Base-by-base conservation (phyloP, 495 filamentous ascomycete species). In the Daldinia concentrica region DNA sequence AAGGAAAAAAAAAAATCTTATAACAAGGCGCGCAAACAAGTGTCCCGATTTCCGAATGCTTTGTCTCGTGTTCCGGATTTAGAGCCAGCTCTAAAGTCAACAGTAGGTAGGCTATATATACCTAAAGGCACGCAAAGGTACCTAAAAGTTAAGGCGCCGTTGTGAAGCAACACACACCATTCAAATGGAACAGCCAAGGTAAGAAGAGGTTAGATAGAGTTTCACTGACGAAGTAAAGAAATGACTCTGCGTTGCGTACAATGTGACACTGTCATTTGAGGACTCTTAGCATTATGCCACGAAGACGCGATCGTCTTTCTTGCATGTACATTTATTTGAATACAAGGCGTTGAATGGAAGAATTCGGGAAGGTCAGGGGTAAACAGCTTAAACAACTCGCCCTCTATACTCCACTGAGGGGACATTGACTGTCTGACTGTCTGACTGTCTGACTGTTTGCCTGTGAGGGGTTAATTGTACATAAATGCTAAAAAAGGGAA, bases 281-380 rank as follows among this genome's bases (percentile, higher is more conserved):
- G 17, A 12, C 17, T 56, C 57, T 48, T 19, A 43, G 7, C 4
- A 70, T 52, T 69, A 62, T 73, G 71, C 66, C 71, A 73, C 71
- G 66, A 70, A 22, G 15, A 36, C 30, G 8, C 29, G 66, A 73
- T 73, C 66, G 29, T 37, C 62, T 63, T 58, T 55, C 57, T 52
- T 70, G 57, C 62, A 73, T 48, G 57, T 3, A 15, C n/a, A n/a
- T n/a, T 36, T 37, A 50, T 58, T 50, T 29, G 14, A 39, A 60
- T 30, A 56, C 9, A 56, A 24, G 3, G 54, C 17, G n/a, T 30
- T 36, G 8, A 7, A 56, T 52, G 43, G 66, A 34, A 59, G 52
- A 36, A 64, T 56, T 69, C 65, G 70, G 70, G 41, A 62, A 64
- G 32, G 15, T 56, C 61, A 68, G 65, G 65, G 60, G 50, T 51